Evolutionary conservation across 192 early-diverging fungal genomes (phyloP).

Genomic region (Backusella morwellensis): DNA sequence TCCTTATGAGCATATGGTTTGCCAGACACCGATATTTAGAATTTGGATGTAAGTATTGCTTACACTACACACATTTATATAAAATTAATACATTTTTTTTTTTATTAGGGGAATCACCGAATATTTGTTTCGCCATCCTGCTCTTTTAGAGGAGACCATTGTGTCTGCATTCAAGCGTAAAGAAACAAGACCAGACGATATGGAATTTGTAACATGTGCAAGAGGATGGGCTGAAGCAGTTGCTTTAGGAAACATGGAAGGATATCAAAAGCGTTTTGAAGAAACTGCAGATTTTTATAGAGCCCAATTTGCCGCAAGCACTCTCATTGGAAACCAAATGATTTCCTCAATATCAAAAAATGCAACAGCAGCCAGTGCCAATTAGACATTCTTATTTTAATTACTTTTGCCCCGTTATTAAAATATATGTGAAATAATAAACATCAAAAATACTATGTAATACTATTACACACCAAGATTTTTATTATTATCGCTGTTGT

Average conservation of each 20-base stretch:
- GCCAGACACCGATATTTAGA: conserved; percentile 92
- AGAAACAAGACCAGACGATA: conserved; percentile 75
- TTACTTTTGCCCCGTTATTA: not conserved
- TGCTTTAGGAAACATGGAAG: conserved; percentile 73
- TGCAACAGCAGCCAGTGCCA: not conserved
- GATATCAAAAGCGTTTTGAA: conserved; percentile 83
- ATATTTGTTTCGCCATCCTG: conserved; percentile 80
- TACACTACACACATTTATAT: not conserved
- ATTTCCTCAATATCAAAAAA: conserved; percentile 53
- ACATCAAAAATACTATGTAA: not conserved
- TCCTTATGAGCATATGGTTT: conserved; percentile 92
- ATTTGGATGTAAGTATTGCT: conserved; percentile 69
- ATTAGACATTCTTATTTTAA: not conserved
- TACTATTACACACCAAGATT: not conserved
- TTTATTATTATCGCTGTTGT: not conserved
- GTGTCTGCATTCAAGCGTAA: conserved; percentile 72
- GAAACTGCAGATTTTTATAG: conserved; percentile 81
- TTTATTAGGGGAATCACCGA: conserved; percentile 80
- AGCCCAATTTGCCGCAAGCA: conserved; percentile 51
- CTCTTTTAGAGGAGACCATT: conserved; percentile 86
- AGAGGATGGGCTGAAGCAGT: conserved; percentile 94
- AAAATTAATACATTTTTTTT: not conserved
- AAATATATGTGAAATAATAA: too few species aligned
- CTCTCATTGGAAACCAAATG: conserved; percentile 54
- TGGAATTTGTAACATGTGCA: conserved; percentile 88